These are phyloP conservation scores for Alternaria sp. DNA, from an alignment of 2,329 filamentous ascomycete species.

Conservation along the genomic window DNA sequence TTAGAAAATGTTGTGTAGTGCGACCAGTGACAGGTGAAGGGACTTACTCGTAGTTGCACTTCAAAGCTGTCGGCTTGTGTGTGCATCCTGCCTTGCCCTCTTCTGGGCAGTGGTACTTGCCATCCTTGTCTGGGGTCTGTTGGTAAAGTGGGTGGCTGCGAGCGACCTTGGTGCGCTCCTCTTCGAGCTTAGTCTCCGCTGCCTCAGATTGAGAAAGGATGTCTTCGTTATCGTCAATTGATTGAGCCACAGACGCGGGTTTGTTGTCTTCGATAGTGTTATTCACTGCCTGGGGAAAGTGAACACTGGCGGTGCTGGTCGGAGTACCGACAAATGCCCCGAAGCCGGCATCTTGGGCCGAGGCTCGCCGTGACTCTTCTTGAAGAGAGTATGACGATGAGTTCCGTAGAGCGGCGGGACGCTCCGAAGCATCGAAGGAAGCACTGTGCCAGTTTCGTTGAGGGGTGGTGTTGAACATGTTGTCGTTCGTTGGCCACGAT, in stretches of 20 bases:
- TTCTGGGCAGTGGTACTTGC: slow-evolving; percentile 93
- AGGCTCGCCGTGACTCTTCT: slow-evolving; percentile 35
- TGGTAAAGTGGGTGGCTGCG: slow-evolving; percentile 73
- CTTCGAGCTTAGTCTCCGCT: slow-evolving; percentile 46
- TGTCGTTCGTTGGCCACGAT: slow-evolving; percentile 33
- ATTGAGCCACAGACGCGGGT: slow-evolving; percentile 36
- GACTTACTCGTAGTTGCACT: slow-evolving; percentile 98
- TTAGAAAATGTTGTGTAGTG: slow-evolving; percentile 16
- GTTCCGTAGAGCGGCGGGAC: slow-evolving; percentile 33
- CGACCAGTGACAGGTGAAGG: background rate
- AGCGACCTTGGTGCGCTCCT: slow-evolving; percentile 52
- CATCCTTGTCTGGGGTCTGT: slow-evolving; percentile 71
- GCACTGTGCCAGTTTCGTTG: slow-evolving; percentile 37
- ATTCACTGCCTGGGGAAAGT: slow-evolving; percentile 35
- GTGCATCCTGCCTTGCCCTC: slow-evolving; percentile 77
- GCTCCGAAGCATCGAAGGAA: slow-evolving; percentile 32
- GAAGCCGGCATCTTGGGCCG: slow-evolving; percentile 37
- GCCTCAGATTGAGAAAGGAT: slow-evolving; percentile 39
- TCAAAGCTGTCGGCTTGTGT: slow-evolving; percentile 93
- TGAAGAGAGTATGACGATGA: slow-evolving; percentile 41
- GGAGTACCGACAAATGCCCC: slow-evolving; percentile 45
- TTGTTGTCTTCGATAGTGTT: slow-evolving; percentile 41
- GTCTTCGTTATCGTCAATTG: slow-evolving; percentile 44
- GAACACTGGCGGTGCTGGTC: slow-evolving; percentile 40
- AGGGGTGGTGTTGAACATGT: slow-evolving; percentile 36